Conservation (phyloP, 2,329 filamentous ascomycete genomes). For the Sodiomyces alkalinus region DNA sequence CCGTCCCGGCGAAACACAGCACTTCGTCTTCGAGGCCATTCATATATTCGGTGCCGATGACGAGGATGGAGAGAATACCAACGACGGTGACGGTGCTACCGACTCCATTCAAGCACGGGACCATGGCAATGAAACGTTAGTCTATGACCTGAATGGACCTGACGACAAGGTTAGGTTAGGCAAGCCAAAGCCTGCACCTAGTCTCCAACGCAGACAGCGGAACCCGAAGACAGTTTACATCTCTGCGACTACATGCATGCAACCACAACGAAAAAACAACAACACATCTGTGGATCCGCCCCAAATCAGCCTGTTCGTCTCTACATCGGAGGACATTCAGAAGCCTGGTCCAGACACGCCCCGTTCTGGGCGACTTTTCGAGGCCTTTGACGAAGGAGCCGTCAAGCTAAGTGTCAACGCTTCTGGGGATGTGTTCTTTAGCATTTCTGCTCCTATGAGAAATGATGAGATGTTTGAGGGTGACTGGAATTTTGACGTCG, state of each 20-base stretch:
- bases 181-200: too few relatives aligned
- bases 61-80: too few relatives aligned
- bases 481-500: constrained; percentile 66
- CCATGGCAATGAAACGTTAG: constrained; percentile 13
- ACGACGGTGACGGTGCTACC: constrained; percentile 10
- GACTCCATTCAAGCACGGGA: constrained; percentile 3
- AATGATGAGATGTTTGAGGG: constrained; percentile 42
- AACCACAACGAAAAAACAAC: constrained; percentile 43
- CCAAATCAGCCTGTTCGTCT: constrained; percentile 68
- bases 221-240: constrained; percentile 50
- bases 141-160: constrained; percentile 5
- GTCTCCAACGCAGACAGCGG: constrained; percentile 11
- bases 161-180: too few relatives aligned
- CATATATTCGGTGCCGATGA: too few relatives aligned
- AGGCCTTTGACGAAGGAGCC: constrained; percentile 52
- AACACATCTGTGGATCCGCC: constrained; percentile 36
- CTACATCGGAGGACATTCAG: constrained; percentile 45
- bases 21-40: constrained; percentile 47
- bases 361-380: constrained; percentile 24
- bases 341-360: constrained; percentile 47
- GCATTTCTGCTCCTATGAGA: constrained; percentile 55
- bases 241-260: constrained; percentile 72
- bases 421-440: constrained; percentile 57
- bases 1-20: constrained; percentile 42
- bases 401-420: constrained; percentile 47